A percentile compares a stretch with the other conserved stretches of the same genome.
Conservation (phyloP, 2,329 filamentous ascomycete genomes). For the Botryotinia narcissicola region DNA sequence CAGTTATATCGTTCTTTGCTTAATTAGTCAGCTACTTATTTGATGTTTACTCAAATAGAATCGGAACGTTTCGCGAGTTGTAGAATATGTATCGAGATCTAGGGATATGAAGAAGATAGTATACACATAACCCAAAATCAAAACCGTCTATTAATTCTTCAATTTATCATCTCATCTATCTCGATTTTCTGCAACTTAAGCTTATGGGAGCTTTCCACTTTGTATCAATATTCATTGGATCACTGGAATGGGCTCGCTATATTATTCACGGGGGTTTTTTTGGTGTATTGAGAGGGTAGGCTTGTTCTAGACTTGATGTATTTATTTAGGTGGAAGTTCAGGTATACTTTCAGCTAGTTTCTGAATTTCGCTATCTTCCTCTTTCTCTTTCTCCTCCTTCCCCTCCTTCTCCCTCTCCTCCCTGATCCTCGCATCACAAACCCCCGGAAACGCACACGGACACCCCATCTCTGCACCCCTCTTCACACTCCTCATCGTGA, state of each 20-base stretch:
- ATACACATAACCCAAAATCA: too few relatives aligned
- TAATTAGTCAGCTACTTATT: too few relatives aligned
- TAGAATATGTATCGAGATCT: too few relatives aligned
- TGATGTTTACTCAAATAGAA: too few relatives aligned
- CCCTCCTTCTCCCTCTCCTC: slow-evolving; percentile 15
- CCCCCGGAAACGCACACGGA: slow-evolving; percentile 20
- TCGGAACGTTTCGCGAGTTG: too few relatives aligned
- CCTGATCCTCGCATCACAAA: slow-evolving; percentile 23
- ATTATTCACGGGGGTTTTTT: too few relatives aligned
- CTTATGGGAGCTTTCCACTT: neutral
- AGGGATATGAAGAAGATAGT: too few relatives aligned
- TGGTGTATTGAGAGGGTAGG: neutral
- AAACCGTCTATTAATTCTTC: too few relatives aligned
- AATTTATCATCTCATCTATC: too few relatives aligned
- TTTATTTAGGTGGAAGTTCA: neutral
- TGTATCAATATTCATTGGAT: neutral
- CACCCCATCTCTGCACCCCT: slow-evolving; percentile 11
- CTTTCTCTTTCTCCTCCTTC: neutral
- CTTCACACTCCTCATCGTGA: slow-evolving; percentile 23
- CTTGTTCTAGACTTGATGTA: neutral
- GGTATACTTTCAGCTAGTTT: neutral
- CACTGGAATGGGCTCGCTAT: fast-evolving
- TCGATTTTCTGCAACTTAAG: too few relatives aligned
- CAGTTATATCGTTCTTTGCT: too few relatives aligned
- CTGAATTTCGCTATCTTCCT: neutral